Evolutionary conservation across 169 alveolate species (phyloP), one percentile per base, ranked within the genome.

Genomic region (Plasmodium coatneyi): DNA sequence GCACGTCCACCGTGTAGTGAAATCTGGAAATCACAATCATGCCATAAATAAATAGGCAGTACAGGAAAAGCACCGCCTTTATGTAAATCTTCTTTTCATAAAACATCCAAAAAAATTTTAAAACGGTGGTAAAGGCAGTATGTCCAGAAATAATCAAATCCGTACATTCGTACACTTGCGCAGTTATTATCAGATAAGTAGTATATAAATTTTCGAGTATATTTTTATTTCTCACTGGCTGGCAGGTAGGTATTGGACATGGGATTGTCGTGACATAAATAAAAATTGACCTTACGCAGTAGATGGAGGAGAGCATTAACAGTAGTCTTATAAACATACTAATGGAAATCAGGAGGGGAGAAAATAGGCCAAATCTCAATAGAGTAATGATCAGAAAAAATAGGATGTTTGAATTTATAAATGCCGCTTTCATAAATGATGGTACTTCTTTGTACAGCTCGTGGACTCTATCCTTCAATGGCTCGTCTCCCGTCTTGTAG

Each of bases 141-240:
- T 96, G 97, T n/a, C 97, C 97, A 28, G 97, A 96, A n/a, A 96
- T 87, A 12, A 96, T 93, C 71, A 95, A 66, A 92, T 96, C 97
- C 4, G 97, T 96, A 82, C 97, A 96, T 83, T 95, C 95, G 12
- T 92, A 90, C 14, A 78, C 92, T 43, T 93, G 74, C 12, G 96
- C 93, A 28, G 92, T 52, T 41, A 95, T 86, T 7, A 95, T 96
- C 70, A 74, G 60, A 49, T 94, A 34, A 25, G 93, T 71, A 28
- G 92, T 46, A 39, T 79, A 43, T 12, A 76, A 41, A 70, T 89
- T 82, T 79, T 91, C 93, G n/a, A 92, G 52, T 32, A 80, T 39
- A 5, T 66, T 79, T 28, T 34, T 56, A 46, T 82, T 25, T 66
- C 66, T 76, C n/a, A 84, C 28, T n/a, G 96, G 95, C 32, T 49